Evolutionary conservation across 1,139 yeast species (phyloP).

Genomic region (Torulaspora globosa): DNA sequence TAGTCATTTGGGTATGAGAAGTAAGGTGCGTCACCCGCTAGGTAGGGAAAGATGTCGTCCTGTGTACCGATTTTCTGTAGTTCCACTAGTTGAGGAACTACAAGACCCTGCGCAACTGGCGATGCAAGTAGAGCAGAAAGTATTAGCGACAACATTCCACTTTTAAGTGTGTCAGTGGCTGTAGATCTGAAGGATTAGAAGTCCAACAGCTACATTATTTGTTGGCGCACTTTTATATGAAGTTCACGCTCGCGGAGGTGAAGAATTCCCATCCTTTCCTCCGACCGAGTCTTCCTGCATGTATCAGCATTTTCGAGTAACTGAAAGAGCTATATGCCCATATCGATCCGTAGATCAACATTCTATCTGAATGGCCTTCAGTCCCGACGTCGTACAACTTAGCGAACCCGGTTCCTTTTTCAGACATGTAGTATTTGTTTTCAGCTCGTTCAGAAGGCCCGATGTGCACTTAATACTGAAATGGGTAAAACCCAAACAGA

Average conservation of each 20-base stretch:
- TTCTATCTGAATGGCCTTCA: no score
- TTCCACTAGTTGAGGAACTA: constrained; percentile 11
- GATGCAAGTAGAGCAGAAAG: constrained; percentile 5
- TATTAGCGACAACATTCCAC: constrained; percentile 5
- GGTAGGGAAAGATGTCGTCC: constrained; percentile 22
- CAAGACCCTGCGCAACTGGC: constrained; percentile 4
- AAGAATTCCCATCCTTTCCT: no score
- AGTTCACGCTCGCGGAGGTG: no score
- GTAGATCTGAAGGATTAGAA: no score
- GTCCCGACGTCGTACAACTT: no score
- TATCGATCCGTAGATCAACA: not conserved
- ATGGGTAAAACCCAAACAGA: not conserved
- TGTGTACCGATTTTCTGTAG: constrained; percentile 14
- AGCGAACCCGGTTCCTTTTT: not conserved
- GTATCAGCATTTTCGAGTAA: not conserved
- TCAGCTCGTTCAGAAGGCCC: no score
- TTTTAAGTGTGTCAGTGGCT: no score
- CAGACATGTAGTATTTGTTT: not conserved
- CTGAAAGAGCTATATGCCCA: not conserved
- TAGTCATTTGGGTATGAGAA: constrained; percentile 39
- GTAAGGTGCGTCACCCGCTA: constrained; percentile 48
- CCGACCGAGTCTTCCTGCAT: not conserved
- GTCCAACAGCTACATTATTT: no score
- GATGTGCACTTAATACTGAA: not conserved
- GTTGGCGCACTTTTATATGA: not conserved